Evolutionary conservation across 257 asterid genomes (phyloP).

Genomic region (Nicotiana paniculata): DNA sequence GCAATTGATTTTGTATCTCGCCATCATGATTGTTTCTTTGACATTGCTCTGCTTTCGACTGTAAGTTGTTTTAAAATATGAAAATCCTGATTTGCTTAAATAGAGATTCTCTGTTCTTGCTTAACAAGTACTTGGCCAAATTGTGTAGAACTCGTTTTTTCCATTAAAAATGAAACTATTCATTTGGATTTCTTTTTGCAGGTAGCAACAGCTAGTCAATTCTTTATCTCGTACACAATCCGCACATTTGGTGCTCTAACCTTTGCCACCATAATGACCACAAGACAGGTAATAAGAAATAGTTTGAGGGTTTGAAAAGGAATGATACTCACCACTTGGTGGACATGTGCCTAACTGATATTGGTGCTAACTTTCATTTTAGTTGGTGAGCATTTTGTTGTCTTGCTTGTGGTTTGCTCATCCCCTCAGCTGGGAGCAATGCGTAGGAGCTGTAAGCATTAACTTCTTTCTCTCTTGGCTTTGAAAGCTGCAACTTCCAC

Average conservation of each 20-base stretch:
- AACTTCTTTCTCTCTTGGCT: conserved; percentile 2
- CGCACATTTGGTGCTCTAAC: conserved; percentile 91
- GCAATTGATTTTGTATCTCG: conserved; percentile 87
- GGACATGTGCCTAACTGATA: neutral
- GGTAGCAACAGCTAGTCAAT: conserved; percentile 97
- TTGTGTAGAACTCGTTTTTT: neutral
- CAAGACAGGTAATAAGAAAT: conserved; percentile 72
- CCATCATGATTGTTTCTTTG: conserved; percentile 81
- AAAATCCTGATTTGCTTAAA: neutral
- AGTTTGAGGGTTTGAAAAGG: neutral
- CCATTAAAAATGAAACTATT: neutral
- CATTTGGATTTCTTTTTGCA: conserved; percentile 24
- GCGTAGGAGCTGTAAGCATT: conserved; percentile 75
- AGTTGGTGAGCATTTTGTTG: conserved; percentile 87
- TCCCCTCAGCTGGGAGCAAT: conserved; percentile 87
- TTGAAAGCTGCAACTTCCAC: neutral
- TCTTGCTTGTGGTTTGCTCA: conserved; percentile 93
- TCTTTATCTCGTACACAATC: conserved; percentile 91
- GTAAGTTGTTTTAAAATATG: conserved; percentile 47
- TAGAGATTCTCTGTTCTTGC: neutral
- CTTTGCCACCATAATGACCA: conserved; percentile 94
- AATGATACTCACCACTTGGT: neutral
- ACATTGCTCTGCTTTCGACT: conserved; percentile 75
- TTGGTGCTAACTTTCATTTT: neutral
- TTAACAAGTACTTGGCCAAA: neutral